Base-by-base conservation (phyloP, 495 filamentous ascomycete species). In the Trypethelium eluteriae region DNA sequence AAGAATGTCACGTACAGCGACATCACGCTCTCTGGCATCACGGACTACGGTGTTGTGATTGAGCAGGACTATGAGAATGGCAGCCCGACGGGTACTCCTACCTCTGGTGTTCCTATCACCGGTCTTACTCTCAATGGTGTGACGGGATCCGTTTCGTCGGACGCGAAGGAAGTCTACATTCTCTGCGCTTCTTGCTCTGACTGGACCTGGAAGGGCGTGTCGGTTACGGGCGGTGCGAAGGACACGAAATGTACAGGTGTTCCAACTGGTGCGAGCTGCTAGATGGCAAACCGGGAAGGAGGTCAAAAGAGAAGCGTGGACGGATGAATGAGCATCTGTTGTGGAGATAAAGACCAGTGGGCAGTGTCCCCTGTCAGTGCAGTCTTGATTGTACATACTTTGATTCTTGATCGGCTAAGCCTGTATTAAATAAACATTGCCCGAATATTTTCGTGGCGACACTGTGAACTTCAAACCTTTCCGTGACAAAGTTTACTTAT, bases 11-110 rank as follows among this genome's bases (percentile, higher is more conserved):
- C 83, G 1, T 90, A 85, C 80, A 75, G 72, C 39, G 80, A 82
- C 69, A 87, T 89, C 76, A 79, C 77, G 11, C 79, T 89, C 3
- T 80, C 78, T 62, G 74, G 76, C 35, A 87, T 88, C 72, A 76
- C 79, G 57, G 80, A 82, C 36, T 86, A 88, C 71, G 87, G 86
- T 62, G 83, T 90, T 62, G 79, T 87, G 67, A 84, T 90, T 57
- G 76, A 89, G 76, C 87, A 90, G 75, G 86, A 88, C 73, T 90
- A 89, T 70, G 75, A 84, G 77, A 86, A 86, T 67, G 86, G 85
- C 44, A 77, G 76, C 69, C 84, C 81, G 2, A 86, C 82, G 36
- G 85, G 85, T n/a, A 83, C 65, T 2, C 82, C 86, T 18, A 87
- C 86, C 2, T 81, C 70, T 50, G 85, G 86, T 32, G 81, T 89